Evolutionary conservation across 257 asterid genomes (phyloP).

Genomic region (Orobanche coerulescens): DNA sequence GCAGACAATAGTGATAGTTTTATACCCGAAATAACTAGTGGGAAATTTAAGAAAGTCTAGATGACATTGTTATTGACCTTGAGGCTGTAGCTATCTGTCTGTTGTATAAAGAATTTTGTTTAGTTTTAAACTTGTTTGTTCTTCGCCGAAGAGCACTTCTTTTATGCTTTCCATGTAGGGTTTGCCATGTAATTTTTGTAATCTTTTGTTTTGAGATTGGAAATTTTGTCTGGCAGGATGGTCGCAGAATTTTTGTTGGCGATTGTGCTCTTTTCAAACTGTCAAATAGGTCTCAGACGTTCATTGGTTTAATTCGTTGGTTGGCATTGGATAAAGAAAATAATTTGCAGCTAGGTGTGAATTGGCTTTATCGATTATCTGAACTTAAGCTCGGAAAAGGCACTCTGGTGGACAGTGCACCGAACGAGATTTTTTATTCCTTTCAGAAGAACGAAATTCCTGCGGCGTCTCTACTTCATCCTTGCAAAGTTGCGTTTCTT

Average conservation of each 20-base stretch:
- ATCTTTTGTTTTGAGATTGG: no score
- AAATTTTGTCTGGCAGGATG: slow-evolving; percentile 57
- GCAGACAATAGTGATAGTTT: neutral
- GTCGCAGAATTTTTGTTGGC: slow-evolving; percentile 39
- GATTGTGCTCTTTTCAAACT: slow-evolving; percentile 59
- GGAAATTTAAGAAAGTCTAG: neutral
- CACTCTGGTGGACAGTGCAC: slow-evolving; percentile 44
- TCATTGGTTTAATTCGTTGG: slow-evolving; percentile 50
- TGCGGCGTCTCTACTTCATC: slow-evolving; percentile 69
- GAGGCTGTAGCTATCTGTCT: neutral
- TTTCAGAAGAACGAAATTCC: slow-evolving; percentile 60
- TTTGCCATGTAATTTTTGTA: neutral
- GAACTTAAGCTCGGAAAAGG: slow-evolving; percentile 38
- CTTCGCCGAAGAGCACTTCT: neutral
- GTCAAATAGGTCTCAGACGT: slow-evolving; percentile 46
- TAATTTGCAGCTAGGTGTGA: slow-evolving; percentile 45
- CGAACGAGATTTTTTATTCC: slow-evolving; percentile 64
- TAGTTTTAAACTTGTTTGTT: neutral
- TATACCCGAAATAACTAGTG: neutral
- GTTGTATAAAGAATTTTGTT: neutral
- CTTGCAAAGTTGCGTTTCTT: slow-evolving; percentile 73
- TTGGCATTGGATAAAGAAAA: slow-evolving; percentile 34
- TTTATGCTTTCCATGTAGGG: neutral
- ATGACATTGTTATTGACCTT: neutral
- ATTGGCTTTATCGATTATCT: slow-evolving; percentile 59